Base-by-base conservation (phyloP, 768 basidiomycete species). In the Scleroderma bovista region DNA sequence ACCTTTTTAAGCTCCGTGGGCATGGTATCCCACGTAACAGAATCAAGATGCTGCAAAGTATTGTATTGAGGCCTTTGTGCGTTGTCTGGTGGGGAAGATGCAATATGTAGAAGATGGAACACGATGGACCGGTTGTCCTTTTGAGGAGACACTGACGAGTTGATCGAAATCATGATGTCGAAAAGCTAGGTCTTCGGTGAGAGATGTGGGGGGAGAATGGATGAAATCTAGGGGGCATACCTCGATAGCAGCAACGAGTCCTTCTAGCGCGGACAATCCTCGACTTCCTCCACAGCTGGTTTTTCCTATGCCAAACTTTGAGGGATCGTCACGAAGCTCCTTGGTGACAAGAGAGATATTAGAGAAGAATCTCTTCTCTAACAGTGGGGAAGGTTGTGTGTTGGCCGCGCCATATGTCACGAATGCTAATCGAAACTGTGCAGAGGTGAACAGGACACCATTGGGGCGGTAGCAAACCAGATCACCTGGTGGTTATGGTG, bases 211-310 rank as follows among this genome's bases (percentile, higher is more conserved):
- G 19, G 23, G n/a, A n/a, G n/a, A 13, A 29, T 2, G n/a, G 17
- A 42, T 22, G 39, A 17, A n/a, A n/a, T 38, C 13, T n/a, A n/a
- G n/a, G n/a, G 31, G n/a, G 15, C 69, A 47, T 47, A 86, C 86
- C 74, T 88, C 86, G 20, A 88, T 65, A 29, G 80, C 81, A 16
- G 85, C 81, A 13, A 84, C 81, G 12, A 86, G 62, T 8, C 82
- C 87, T 51, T 89, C 87, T 7, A 89, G 66, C 4, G 82, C 81
- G 23, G 84, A 82, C 76, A 86, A 75, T 1, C 85, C 85, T 24
- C 62, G 62, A 8, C 61, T 58, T 1, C 73, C 74, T 6, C 76
- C 76, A 8, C 73, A 73, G 40, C 70, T 72, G 1, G 79, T 79
- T 50, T 72, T 67, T 3, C 85, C 85, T 16, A 88, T 70, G 2